Base-by-base conservation (phyloP, 495 filamentous ascomycete genomes). In the Annulohypoxylon moriforme region DNA sequence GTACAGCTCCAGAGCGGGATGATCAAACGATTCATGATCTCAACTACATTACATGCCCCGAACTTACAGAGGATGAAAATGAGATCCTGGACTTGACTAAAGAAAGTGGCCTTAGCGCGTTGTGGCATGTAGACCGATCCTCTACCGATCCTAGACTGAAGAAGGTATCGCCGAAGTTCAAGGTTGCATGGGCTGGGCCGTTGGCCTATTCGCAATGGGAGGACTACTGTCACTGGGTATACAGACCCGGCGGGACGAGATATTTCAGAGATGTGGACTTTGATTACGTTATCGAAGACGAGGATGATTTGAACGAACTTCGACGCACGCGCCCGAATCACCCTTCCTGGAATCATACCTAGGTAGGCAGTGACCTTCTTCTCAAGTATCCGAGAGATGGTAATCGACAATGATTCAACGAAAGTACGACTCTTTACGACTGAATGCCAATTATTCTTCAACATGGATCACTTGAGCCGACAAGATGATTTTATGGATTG, bases 181-280 rank as follows among this genome's bases (percentile, higher is more conserved):
- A 59, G 53, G 0, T 27, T 7, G 63, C 53, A 3, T 66, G 63
- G 27, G 29, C 49, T 10, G 55, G 63, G 0, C 42, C 63, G 11
- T 3, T 46, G 16, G 14, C 52, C 2, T 10, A 3, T 0, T 16
- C 11, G 18, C 8, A 47, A 3, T 49, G 27, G 62, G 0, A 14
- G 14, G 25, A 24, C 11, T 22, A 53, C 6, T 4, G 1, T 5
- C 22, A 29, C 25, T 46, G 16, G 11, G n/a, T 18, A 20, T 24
- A 61, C 18, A 22, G 16, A 34, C 5, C 4, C 11, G 20, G 14
- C 5, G 33, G 1, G 10, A 16, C 24, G 1, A 27, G 13, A 1
- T 50, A 27, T 24, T 50, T 50, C 47, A 50, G 14, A 11, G 22
- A 27, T 0, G n/a, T 27, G 22, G 47, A 14, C 47, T 14, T 22